These are phyloP conservation scores for Boletus edulis DNA, from an alignment of 768 basidiomycete genomes.

Conservation along the genomic window DNA sequence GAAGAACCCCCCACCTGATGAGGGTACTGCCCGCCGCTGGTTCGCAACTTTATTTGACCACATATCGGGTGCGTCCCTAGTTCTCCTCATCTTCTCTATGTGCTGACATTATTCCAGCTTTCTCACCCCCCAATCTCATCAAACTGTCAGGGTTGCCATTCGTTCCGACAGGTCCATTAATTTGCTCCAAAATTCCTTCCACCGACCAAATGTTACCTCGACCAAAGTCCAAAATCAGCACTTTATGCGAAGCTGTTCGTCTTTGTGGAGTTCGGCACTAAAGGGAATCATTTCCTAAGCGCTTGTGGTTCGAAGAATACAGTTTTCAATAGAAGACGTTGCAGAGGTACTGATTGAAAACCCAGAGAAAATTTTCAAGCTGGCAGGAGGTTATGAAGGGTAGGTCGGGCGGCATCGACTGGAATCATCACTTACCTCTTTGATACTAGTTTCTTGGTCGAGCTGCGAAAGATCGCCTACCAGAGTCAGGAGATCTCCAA, in stretches of 20 bases:
- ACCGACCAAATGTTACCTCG: constrained; percentile 64
- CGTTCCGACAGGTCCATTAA: constrained; percentile 50
- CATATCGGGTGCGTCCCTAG: constrained; percentile 43
- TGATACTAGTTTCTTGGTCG: constrained; percentile 62
- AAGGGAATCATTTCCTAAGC: constrained; percentile 75
- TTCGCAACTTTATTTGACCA: constrained; percentile 63
- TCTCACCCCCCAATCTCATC: constrained; percentile 46
- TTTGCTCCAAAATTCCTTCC: constrained; percentile 39
- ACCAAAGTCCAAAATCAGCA: constrained; percentile 43
- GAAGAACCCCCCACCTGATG: constrained; percentile 49
- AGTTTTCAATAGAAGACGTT: constrained; percentile 75
- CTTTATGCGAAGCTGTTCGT: constrained; percentile 76
- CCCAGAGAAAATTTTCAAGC: constrained; percentile 62
- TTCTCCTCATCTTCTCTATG: background rate
- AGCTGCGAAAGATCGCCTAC: constrained; percentile 77
- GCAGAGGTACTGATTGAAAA: constrained; percentile 60
- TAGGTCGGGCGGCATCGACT: constrained; percentile 31
- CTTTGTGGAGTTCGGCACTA: constrained; percentile 79
- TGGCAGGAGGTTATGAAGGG: constrained; percentile 64
- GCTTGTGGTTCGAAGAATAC: constrained; percentile 82
- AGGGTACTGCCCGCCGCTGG: constrained; percentile 52
- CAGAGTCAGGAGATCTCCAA: constrained; percentile 53
- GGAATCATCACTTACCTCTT: background rate
- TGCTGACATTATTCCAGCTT: constrained; percentile 40
- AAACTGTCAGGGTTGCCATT: constrained; percentile 54